phyloP scores from a whole-genome alignment of 345 rosid genomes.

The Salix udensis region DNA sequence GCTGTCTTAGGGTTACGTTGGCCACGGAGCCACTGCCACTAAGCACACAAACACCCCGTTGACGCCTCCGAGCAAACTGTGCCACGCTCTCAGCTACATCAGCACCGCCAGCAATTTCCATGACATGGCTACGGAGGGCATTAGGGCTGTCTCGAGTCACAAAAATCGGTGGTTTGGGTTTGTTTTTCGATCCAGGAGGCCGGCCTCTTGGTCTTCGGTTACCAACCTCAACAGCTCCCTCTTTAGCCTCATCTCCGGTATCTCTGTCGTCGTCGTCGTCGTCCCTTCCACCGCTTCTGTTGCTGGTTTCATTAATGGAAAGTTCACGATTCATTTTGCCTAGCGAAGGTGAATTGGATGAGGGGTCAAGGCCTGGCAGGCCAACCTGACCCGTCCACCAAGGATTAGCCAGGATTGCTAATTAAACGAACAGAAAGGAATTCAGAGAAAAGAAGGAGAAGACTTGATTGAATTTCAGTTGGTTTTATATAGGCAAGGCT shows the following conservation, averaged over 20 bases:
- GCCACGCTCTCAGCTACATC: slow-evolving; percentile 78
- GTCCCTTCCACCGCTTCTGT: slow-evolving; percentile 22
- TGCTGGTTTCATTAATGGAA: slow-evolving; percentile 30
- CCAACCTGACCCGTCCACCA: slow-evolving; percentile 73
- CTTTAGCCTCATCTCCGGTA: slow-evolving; percentile 57
- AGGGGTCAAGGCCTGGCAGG: slow-evolving; percentile 51
- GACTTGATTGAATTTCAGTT: neutral
- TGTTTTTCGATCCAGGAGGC: slow-evolving; percentile 82
- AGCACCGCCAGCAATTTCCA: slow-evolving; percentile 70
- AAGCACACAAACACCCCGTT: slow-evolving; percentile 77
- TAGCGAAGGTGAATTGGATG: slow-evolving; percentile 44
- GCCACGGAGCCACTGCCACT: slow-evolving; percentile 78
- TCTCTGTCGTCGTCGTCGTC: slow-evolving; percentile 44
- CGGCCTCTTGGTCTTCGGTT: slow-evolving; percentile 74
- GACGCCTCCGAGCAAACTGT: slow-evolving; percentile 61
- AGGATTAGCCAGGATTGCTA: slow-evolving; percentile 55
- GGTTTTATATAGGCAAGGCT: slow-evolving; percentile 5
- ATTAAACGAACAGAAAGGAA: neutral
- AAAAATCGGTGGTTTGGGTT: slow-evolving; percentile 70
- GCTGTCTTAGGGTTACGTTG: slow-evolving; percentile 78
- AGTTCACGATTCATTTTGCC: slow-evolving; percentile 48
- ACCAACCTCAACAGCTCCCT: slow-evolving; percentile 63
- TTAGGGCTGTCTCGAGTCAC: slow-evolving; percentile 84
- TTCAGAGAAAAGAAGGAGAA: neutral
- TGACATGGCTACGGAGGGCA: slow-evolving; percentile 74